phyloP scores from a whole-genome alignment of 2,329 filamentous ascomycete species.

The Claviceps sp. region DNA sequence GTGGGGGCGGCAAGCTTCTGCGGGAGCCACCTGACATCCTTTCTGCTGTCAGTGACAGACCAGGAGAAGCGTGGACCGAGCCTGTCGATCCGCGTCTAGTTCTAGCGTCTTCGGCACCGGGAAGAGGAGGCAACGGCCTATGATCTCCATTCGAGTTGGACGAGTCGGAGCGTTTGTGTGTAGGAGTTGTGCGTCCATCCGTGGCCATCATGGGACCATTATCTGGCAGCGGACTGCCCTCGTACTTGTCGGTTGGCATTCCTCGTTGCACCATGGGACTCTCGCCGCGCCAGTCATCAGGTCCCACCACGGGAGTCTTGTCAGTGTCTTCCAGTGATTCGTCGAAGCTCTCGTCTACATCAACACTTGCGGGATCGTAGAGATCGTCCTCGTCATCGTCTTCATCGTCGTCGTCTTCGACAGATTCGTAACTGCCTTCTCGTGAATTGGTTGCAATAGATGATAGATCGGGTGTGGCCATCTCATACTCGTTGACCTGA shows the following conservation, averaged over 20 bases:
- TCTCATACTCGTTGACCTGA: constrained; percentile 94
- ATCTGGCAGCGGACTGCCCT: constrained; percentile 55
- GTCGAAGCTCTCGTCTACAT: constrained; percentile 78
- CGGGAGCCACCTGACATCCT: constrained; percentile 52
- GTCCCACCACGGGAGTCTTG: constrained; percentile 94
- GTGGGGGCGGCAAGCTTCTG: constrained; percentile 59
- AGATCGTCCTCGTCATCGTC: constrained; percentile 52
- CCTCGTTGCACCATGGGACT: constrained; percentile 28
- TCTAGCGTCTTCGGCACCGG: constrained; percentile 37
- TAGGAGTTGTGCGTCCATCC: constrained; percentile 29
- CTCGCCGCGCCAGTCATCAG: constrained; percentile 86
- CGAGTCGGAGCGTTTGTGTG: constrained; percentile 56
- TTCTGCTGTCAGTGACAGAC: constrained; percentile 60
- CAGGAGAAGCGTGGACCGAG: constrained; percentile 43
- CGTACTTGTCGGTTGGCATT: constrained; percentile 32
- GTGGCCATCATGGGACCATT: constrained; percentile 25
- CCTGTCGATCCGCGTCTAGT: constrained; percentile 27
- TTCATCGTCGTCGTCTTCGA: constrained; percentile 55
- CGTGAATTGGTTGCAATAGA: constrained; percentile 81
- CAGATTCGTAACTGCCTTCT: constrained; percentile 84
- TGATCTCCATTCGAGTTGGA: constrained; percentile 67
- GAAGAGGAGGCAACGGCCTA: constrained; percentile 76
- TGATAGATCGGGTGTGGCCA: constrained; percentile 93
- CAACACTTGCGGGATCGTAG: constrained; percentile 38
- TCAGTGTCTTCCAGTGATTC: constrained; percentile 89